phyloP scores from a whole-genome alignment of 768 basidiomycete genomes.

The Pleurotus cornucopiae region DNA sequence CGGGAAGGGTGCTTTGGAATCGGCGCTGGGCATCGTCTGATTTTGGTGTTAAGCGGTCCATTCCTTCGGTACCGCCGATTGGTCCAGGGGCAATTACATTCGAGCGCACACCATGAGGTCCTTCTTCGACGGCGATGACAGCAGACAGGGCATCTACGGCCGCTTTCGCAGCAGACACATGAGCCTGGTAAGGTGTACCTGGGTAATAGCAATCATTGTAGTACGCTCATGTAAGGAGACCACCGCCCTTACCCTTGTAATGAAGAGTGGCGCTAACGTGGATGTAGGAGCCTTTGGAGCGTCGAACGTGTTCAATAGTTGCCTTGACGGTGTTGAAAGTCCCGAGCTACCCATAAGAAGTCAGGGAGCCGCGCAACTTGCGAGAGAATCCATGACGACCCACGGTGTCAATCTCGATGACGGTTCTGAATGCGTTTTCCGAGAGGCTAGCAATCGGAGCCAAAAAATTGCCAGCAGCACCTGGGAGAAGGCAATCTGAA shows the following conservation, averaged over 20 bases:
- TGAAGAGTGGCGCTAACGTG: conserved; percentile 90
- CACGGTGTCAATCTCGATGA: conserved; percentile 91
- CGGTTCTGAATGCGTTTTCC: conserved; percentile 88
- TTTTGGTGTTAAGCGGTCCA: conserved; percentile 48
- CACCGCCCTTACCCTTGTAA: conserved; percentile 54
- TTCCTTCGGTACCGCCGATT: conserved; percentile 75
- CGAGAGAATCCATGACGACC: conserved; percentile 15
- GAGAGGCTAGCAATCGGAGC: conserved; percentile 81
- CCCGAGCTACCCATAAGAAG: conserved; percentile 53
- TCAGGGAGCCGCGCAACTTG: background rate
- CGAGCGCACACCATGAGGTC: conserved; percentile 89
- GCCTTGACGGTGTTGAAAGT: conserved; percentile 95
- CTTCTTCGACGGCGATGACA: conserved; percentile 90
- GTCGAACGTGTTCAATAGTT: conserved; percentile 70
- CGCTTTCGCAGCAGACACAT: conserved; percentile 94
- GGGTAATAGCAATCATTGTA: conserved; percentile 39
- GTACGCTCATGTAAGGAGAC: conserved; percentile 73
- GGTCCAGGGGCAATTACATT: conserved; percentile 85
- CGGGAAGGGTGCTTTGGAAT: conserved; percentile 23
- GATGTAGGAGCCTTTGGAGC: conserved; percentile 76
- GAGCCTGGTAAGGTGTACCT: conserved; percentile 85
- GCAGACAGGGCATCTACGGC: conserved; percentile 85
- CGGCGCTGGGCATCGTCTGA: conserved; percentile 15
- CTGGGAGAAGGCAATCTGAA: conserved; percentile 31
- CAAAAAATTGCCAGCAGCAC: conserved; percentile 95